A percentile compares a stretch with the other conserved stretches of the same genome.
Conservation (phyloP, 371 early-diverging fungal genomes). For the Actinomortierella wolfii region DNA sequence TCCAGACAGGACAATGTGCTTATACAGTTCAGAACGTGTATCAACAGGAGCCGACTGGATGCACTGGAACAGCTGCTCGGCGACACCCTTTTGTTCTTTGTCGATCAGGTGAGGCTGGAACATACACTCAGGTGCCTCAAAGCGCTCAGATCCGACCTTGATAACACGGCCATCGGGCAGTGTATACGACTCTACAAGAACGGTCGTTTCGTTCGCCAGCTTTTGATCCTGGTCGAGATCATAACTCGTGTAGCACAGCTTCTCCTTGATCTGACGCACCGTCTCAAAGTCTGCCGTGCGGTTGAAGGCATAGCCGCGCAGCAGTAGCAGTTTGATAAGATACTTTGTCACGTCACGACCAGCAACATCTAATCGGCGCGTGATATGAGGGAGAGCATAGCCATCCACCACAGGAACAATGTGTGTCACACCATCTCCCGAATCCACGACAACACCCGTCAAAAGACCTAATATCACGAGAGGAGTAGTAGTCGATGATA, state of each 20-base stretch:
- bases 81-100: slow-evolving; percentile 92
- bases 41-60: slow-evolving; percentile 94
- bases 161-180: slow-evolving; percentile 98
- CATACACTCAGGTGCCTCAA: slow-evolving; percentile 97
- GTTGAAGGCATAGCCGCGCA: slow-evolving; percentile 96
- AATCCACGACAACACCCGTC: slow-evolving; percentile 97
- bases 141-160: slow-evolving; percentile 96
- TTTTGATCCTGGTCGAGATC: slow-evolving; percentile 93
- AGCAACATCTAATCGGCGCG: slow-evolving; percentile 93
- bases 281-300: slow-evolving; percentile 98
- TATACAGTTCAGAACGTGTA: slow-evolving; percentile 92
- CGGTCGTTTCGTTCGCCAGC: slow-evolving; percentile 95
- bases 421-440: slow-evolving; percentile 98
- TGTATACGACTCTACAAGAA: slow-evolving; percentile 94
- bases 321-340: slow-evolving; percentile 91
- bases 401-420: slow-evolving; percentile 98
- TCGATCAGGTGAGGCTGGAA: slow-evolving; percentile 98
- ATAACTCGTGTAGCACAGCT: slow-evolving; percentile 95
- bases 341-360: slow-evolving; percentile 97
- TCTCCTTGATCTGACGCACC: slow-evolving; percentile 96
- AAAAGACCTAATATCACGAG: slow-evolving; percentile 70
- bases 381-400: slow-evolving; percentile 89
- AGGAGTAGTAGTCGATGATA: slow-evolving; percentile 4
- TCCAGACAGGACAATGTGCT: slow-evolving; percentile 96
- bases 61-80: slow-evolving; percentile 90